Base-by-base conservation (phyloP, 2,329 filamentous ascomycete genomes). In the Diaporthe sp. region DNA sequence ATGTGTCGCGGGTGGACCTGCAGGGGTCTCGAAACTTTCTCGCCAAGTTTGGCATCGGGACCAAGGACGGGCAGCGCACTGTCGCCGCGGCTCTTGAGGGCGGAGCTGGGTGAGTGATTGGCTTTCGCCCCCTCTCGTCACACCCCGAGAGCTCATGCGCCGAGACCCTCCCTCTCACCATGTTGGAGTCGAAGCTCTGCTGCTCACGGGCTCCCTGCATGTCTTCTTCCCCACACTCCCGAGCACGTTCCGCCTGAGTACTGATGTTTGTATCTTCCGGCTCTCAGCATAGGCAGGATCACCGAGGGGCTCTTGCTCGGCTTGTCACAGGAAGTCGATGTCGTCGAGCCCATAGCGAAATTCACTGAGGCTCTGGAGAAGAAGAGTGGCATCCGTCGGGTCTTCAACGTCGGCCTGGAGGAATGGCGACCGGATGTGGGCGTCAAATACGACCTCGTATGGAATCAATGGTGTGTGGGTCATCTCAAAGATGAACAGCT, bases 401-500 rank as follows among this genome's bases (percentile, higher is more conserved):
- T 98, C 25, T 93, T 91, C 84, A 95, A 94, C 78, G 84, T 93
- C 2, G 94, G 95, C 0, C 85, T 98, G 1, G 93, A 98, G 83
- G 88, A 89, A 39, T 97, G 94, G 94, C 75, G 79, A 15, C 86
- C 88, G 0, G 84, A 80, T 0, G 79, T 84, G 2, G 86, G 81
- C 13, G 79, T 83, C 12, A 82, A 84, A 67, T 98, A 98, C 83
- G 93, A 96, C 81, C 83, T 98, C 61, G 92, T 98, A 76, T 98
- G 95, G 94, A 93, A 91, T 71, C 96, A 98, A 83, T 98, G 96
- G 95, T 98, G 95, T 83, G 84, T 96, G 10, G 94, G 94, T 34
- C 93, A 98, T 82, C 86, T 98, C 73, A 95, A 90, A 0, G 95
- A 98, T 81, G 84, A 84, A 10, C 92, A 97, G 82, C 82, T 98